Evolutionary conservation across 176 grass and related monocot species (phyloP).

Genomic region (Musa acuminata): DNA sequence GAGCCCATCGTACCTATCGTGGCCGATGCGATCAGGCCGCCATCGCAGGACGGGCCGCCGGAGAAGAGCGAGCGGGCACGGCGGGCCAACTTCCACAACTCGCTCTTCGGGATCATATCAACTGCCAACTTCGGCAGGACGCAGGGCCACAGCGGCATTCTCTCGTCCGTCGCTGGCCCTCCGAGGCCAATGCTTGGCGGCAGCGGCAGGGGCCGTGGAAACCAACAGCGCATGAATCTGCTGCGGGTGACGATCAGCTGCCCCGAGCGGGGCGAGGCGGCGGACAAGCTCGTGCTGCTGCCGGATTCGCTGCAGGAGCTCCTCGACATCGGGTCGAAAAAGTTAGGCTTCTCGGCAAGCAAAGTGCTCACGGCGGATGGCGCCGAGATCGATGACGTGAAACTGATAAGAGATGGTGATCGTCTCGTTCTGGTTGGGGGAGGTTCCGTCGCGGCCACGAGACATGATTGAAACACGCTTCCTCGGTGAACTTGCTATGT

Average conservation of each 20-base stretch:
- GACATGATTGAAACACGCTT: background rate
- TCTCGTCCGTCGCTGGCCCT: background rate
- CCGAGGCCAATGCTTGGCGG: conserved; percentile 7
- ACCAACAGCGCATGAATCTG: conserved; percentile 4
- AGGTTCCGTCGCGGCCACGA: background rate
- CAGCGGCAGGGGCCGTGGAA: background rate
- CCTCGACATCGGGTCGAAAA: conserved; percentile 51
- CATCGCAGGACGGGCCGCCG: background rate
- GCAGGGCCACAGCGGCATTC: conserved; percentile 1
- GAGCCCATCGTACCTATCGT: conserved; percentile 38
- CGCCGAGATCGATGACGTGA: conserved; percentile 70
- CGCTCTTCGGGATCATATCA: conserved; percentile 63
- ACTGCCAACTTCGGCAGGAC: conserved; percentile 26
- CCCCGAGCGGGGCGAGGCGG: conserved; percentile 34
- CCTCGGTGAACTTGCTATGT: too few relatives aligned
- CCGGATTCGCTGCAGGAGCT: conserved; percentile 58
- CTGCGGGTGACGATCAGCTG: conserved; percentile 65
- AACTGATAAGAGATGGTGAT: conserved; percentile 79
- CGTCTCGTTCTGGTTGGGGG: conserved; percentile 46
- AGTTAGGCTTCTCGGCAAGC: conserved; percentile 35
- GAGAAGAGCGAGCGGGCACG: background rate
- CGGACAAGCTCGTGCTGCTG: conserved; percentile 52
- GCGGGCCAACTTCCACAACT: conserved; percentile 67
- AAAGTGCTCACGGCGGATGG: conserved; percentile 59
- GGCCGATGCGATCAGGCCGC: conserved; percentile 11